phyloP scores from a whole-genome alignment of 2,329 filamentous ascomycete genomes.

The Davidsoniella eucalypti region DNA sequence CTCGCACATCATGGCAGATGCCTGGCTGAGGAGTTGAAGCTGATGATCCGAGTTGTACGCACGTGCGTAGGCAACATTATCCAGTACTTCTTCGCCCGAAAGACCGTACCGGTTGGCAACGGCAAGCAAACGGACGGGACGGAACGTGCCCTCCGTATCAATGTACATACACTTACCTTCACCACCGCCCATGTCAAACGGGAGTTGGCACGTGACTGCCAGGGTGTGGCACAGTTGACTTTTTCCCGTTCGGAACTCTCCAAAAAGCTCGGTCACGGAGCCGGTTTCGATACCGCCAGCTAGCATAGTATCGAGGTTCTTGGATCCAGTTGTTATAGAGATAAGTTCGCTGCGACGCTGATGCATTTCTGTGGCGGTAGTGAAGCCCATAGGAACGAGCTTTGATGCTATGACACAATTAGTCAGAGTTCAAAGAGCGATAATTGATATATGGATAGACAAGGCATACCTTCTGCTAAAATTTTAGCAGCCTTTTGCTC shows the following conservation, averaged over 20 bases:
- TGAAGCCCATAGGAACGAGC: constrained; percentile 96
- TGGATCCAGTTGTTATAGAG: constrained; percentile 93
- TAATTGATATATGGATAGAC: constrained; percentile 12
- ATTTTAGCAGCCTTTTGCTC: constrained; percentile 92
- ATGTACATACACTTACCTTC: constrained; percentile 98
- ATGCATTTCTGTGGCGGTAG: constrained; percentile 98
- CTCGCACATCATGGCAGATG: constrained; percentile 98
- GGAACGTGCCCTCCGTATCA: constrained; percentile 93
- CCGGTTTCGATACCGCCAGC: constrained; percentile 93
- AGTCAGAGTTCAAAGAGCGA: constrained; percentile 2
- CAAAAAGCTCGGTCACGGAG: constrained; percentile 94
- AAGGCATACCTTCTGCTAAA: constrained; percentile 57
- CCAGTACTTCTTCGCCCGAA: constrained; percentile 89
- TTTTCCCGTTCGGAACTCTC: constrained; percentile 95
- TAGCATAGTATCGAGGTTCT: constrained; percentile 86
- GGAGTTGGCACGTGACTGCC: constrained; percentile 93
- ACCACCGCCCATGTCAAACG: constrained; percentile 96
- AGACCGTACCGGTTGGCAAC: constrained; percentile 91
- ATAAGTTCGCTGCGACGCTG: constrained; percentile 91
- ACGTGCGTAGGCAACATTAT: constrained; percentile 94
- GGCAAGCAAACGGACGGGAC: constrained; percentile 75
- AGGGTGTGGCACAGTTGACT: constrained; percentile 97
- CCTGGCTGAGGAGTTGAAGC: constrained; percentile 84
- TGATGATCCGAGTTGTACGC: constrained; percentile 99
- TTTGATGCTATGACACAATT: constrained; percentile 67